A percentile compares a stretch with the other conserved stretches of the same genome.
Evolutionary conservation across 768 basidiomycete species (phyloP).

Genomic region (Pleurotus salmoneostramineus): DNA sequence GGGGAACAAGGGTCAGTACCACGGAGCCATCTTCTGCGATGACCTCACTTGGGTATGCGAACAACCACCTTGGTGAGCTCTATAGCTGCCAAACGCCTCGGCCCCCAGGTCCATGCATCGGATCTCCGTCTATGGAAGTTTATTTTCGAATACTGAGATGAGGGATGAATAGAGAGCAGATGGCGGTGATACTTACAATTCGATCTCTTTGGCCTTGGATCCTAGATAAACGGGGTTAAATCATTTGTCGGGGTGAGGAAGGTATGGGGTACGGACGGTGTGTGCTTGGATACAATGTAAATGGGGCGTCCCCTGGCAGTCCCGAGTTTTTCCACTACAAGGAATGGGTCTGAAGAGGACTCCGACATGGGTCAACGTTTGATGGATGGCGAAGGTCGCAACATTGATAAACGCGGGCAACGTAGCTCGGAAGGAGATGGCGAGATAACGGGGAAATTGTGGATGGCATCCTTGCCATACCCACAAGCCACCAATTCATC

Average conservation of each 20-base stretch:
- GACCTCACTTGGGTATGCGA: slow-evolving; percentile 1
- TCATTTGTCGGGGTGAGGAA: background rate
- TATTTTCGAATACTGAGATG: background rate
- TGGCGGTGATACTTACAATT: background rate
- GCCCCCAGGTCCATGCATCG: slow-evolving; percentile 6
- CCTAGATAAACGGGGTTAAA: background rate
- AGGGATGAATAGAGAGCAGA: background rate
- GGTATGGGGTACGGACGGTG: slow-evolving; percentile 2
- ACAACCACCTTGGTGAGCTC: slow-evolving; percentile 6
- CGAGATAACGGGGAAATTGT: slow-evolving; percentile 7
- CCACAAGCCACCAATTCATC: background rate
- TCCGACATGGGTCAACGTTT: slow-evolving; percentile 7
- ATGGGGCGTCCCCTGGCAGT: slow-evolving; percentile 6
- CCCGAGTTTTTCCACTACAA: slow-evolving; percentile 6
- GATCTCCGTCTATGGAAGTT: background rate
- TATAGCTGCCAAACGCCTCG: slow-evolving; percentile 8
- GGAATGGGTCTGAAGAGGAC: slow-evolving; percentile 4
- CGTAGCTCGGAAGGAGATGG: slow-evolving; percentile 7
- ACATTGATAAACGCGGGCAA: slow-evolving; percentile 1
- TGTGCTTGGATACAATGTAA: slow-evolving; percentile 6
- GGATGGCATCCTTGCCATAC: background rate
- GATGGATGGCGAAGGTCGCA: background rate
- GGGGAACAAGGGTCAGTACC: background rate
- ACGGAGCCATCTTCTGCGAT: background rate
- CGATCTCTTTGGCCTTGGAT: background rate